Conservation (phyloP, 1,139 yeast genomes). For the Candida smagusa region DNA sequence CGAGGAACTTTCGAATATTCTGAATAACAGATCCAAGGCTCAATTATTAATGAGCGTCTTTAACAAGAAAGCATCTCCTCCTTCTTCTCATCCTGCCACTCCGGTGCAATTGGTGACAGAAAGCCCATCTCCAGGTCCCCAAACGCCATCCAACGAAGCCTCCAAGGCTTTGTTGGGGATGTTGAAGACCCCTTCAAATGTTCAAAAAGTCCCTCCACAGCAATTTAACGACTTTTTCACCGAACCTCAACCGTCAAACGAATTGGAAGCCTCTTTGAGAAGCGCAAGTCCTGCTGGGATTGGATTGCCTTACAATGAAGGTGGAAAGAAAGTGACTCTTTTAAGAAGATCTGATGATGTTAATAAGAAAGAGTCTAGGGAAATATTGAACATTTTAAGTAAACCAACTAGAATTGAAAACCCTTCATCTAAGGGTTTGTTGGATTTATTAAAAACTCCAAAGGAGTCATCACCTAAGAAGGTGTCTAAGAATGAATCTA, state of each 20-base stretch:
- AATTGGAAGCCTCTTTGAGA: conserved; percentile 24
- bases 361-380: conserved; percentile 17
- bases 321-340: conserved; percentile 30
- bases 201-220: neutral
- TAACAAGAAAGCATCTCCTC: conserved; percentile 16
- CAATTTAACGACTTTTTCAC: conserved; percentile 2
- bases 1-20: conserved; percentile 17
- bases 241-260: conserved; percentile 24
- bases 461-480: neutral
- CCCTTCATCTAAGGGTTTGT: conserved; percentile 11
- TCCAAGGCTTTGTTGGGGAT: conserved; percentile 10
- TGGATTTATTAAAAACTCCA: conserved; percentile 14
- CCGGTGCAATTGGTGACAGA: neutral
- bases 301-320: conserved; percentile 9
- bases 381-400: conserved; percentile 49
- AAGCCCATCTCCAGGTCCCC: neutral
- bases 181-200: conserved; percentile 2
- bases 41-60: conserved; percentile 39
- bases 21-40: conserved; percentile 35
- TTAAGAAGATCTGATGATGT: conserved; percentile 25
- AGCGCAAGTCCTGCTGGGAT: conserved; percentile 9
- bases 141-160: conserved; percentile 5
- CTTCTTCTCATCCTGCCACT: conserved; percentile 1
- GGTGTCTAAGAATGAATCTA: neutral
- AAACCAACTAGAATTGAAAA: conserved; percentile 18